These are phyloP conservation scores for Monilinia vaccinii-corymbosi DNA, from an alignment of 2,329 filamentous ascomycete genomes.

Conservation along the genomic window DNA sequence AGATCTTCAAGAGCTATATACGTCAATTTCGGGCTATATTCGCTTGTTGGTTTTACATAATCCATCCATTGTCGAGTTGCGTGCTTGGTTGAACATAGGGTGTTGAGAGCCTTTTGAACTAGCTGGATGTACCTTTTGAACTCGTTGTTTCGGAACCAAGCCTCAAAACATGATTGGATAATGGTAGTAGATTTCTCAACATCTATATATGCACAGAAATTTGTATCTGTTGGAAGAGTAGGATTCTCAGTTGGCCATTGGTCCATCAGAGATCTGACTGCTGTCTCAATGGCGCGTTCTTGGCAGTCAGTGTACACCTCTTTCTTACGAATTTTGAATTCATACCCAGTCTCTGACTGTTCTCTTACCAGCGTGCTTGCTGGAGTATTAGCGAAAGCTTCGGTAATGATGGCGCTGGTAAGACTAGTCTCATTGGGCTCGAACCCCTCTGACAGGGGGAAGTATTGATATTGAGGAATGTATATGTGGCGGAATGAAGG, in stretches of 20 bases:
- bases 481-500: constrained; percentile 11
- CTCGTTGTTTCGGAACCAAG: constrained; percentile 11
- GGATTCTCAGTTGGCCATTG: constrained; percentile 3
- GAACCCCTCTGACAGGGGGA: constrained; percentile 13
- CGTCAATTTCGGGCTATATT: not conserved
- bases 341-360: not conserved
- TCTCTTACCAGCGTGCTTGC: constrained; percentile 4
- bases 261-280: not conserved
- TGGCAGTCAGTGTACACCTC: not conserved
- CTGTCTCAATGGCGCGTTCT: not conserved
- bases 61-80: not conserved
- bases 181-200: not conserved
- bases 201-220: constrained; percentile 1
- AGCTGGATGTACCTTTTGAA: constrained; percentile 4
- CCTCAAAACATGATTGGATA: not conserved
- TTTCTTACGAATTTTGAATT: not conserved
- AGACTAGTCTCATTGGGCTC: not conserved
- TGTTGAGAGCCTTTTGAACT: constrained; percentile 5
- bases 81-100: not conserved
- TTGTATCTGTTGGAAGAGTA: not conserved
- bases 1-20: constrained; percentile 9
- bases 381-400: constrained; percentile 6
- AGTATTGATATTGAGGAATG: not conserved
- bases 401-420: not conserved
- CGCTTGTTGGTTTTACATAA: not conserved